phyloP scores from a whole-genome alignment of 2,329 filamentous ascomycete genomes.

The Fusarium foetens region DNA sequence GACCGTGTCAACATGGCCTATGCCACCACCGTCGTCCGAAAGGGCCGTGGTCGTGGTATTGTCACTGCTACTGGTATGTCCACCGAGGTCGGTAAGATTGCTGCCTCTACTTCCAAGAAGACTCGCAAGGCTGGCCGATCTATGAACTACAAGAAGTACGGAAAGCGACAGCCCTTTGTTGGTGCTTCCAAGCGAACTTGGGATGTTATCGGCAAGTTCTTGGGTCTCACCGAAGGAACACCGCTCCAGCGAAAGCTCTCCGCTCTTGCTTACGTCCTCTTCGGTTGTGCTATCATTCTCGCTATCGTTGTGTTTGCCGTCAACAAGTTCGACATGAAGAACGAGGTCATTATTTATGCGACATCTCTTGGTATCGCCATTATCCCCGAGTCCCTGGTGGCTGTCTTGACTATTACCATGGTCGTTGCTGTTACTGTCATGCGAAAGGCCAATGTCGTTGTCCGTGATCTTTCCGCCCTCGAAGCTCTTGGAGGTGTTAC shows the following conservation, averaged over 20 bases:
- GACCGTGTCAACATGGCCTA: constrained; percentile 81
- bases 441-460: constrained; percentile 72
- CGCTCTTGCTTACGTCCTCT: constrained; percentile 80
- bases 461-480: constrained; percentile 72
- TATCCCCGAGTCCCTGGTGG: constrained; percentile 72
- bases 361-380: constrained; percentile 70
- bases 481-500: constrained; percentile 77
- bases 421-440: constrained; percentile 72
- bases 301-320: constrained; percentile 68
- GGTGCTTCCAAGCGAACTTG: constrained; percentile 59
- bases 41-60: constrained; percentile 77
- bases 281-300: constrained; percentile 72
- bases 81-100: constrained; percentile 77
- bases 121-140: constrained; percentile 64
- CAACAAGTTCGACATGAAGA: constrained; percentile 62
- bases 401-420: constrained; percentile 77
- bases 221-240: constrained; percentile 73
- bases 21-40: constrained; percentile 77
- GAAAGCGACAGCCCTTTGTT: constrained; percentile 60
- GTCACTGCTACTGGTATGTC: constrained; percentile 78
- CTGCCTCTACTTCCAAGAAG: constrained; percentile 64
- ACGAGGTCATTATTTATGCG: constrained; percentile 67
- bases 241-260: constrained; percentile 82
- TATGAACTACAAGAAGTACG: constrained; percentile 65
- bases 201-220: constrained; percentile 65